Percentiles rank a stretch among this genome's conserved stretches.
phyloP scores from a whole-genome alignment of 345 rosid genomes.

The Syzygium oleosum region DNA sequence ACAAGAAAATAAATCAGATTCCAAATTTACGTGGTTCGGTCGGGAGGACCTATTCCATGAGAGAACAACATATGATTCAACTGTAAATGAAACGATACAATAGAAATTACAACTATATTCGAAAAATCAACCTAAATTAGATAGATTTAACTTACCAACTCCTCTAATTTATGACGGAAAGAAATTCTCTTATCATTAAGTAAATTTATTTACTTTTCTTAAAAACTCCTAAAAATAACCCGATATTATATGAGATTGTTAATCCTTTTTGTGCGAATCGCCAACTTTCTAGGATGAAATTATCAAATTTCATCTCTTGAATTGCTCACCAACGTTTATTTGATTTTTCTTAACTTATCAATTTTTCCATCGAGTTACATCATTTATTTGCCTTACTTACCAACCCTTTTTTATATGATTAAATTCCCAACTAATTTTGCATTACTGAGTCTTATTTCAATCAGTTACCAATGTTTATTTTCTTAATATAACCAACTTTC shows the following conservation, averaged over 20 bases:
- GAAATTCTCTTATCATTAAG: background rate
- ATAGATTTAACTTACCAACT: background rate
- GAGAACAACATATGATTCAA: background rate
- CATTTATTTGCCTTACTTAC: background rate
- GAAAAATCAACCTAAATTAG: background rate
- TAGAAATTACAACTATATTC: fast-evolving
- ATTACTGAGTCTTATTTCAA: background rate
- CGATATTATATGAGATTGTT: background rate
- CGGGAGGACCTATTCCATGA: fast-evolving
- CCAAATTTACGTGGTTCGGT: background rate
- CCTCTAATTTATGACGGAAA: background rate
- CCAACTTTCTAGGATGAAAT: background rate
- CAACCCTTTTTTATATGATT: background rate
- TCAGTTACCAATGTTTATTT: background rate
- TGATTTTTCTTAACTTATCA: background rate
- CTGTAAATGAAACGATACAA: background rate
- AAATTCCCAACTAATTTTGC: background rate
- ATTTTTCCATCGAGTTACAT: background rate
- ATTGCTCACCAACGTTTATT: background rate
- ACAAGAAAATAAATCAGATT: no score
- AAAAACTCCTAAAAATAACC: background rate
- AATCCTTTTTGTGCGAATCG: background rate
- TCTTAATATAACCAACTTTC: background rate
- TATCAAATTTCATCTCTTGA: background rate
- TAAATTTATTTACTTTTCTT: background rate